These are phyloP conservation scores for Boletales sp. DNA, from an alignment of 768 basidiomycete species.

Conservation along the genomic window DNA sequence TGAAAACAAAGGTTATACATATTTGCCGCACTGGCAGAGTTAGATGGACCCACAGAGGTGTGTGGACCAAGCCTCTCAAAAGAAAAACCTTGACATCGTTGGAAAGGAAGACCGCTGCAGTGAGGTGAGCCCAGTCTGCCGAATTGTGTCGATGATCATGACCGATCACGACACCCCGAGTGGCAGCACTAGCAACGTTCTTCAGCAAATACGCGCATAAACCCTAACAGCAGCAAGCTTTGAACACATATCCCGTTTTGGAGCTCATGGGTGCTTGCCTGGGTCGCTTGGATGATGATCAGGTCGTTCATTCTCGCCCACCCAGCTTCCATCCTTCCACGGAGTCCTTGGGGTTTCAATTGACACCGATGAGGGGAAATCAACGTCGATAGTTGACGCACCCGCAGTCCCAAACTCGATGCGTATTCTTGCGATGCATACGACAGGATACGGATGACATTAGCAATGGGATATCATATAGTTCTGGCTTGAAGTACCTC, in stretches of 20 bases:
- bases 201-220: constrained; percentile 67
- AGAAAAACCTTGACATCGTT: constrained; percentile 68
- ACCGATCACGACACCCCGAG: constrained; percentile 75
- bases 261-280: constrained; percentile 39
- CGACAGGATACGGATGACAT: background rate
- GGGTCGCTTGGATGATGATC: constrained; percentile 76
- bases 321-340: constrained; percentile 84
- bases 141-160: constrained; percentile 86
- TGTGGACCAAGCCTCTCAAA: constrained; percentile 69
- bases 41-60: constrained; percentile 57
- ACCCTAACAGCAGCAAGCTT: constrained; percentile 43
- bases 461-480: background rate
- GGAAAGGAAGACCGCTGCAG: constrained; percentile 65
- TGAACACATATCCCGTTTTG: background rate
- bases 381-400: constrained; percentile 21
- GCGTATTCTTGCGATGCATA: constrained; percentile 42
- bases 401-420: constrained; percentile 91
- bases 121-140: constrained; percentile 70
- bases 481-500: constrained; percentile 27
- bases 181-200: constrained; percentile 48
- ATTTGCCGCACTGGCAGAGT: background rate
- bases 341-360: constrained; percentile 54
- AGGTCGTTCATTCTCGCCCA: constrained; percentile 92
- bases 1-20: constrained; percentile 1
- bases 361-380: background rate